phyloP scores from a whole-genome alignment of 495 filamentous ascomycete genomes.

The Trichoderma orchidacearum region DNA sequence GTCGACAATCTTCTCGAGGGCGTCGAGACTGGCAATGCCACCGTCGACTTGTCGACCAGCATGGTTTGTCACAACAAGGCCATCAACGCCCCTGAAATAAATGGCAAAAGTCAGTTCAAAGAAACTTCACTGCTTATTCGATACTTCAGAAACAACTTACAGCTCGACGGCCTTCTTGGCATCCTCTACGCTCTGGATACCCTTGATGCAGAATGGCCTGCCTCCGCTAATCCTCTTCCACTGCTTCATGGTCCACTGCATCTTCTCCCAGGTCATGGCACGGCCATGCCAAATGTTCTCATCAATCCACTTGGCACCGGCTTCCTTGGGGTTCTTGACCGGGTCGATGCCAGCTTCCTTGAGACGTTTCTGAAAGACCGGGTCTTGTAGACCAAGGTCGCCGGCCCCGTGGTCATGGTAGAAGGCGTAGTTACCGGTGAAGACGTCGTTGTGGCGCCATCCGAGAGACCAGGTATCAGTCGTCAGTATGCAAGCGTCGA shows the following conservation, averaged over 20 bases:
- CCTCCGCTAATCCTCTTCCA: constrained; percentile 40
- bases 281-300: constrained; percentile 47
- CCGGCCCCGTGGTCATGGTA: constrained; percentile 26
- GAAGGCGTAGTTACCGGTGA: constrained; percentile 48
- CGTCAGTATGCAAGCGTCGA: constrained; percentile 45
- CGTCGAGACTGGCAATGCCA: constrained; percentile 46
- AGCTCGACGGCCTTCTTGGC: constrained; percentile 38
- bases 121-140: neutral
- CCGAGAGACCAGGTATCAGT: constrained; percentile 53
- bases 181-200: constrained; percentile 40
- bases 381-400: constrained; percentile 43
- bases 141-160: neutral
- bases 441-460: constrained; percentile 50
- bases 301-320: constrained; percentile 46
- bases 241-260: constrained; percentile 37
- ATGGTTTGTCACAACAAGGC: constrained; percentile 13
- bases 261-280: constrained; percentile 44
- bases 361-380: constrained; percentile 40
- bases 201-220: constrained; percentile 43
- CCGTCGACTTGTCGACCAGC: constrained; percentile 52
- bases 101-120: neutral
- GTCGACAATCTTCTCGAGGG: constrained; percentile 48
- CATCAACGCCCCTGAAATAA: neutral
- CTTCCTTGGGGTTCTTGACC: constrained; percentile 31
- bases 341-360: constrained; percentile 27